Conservation (phyloP, 768 basidiomycete species). For the Lentinula guzmanii region DNA sequence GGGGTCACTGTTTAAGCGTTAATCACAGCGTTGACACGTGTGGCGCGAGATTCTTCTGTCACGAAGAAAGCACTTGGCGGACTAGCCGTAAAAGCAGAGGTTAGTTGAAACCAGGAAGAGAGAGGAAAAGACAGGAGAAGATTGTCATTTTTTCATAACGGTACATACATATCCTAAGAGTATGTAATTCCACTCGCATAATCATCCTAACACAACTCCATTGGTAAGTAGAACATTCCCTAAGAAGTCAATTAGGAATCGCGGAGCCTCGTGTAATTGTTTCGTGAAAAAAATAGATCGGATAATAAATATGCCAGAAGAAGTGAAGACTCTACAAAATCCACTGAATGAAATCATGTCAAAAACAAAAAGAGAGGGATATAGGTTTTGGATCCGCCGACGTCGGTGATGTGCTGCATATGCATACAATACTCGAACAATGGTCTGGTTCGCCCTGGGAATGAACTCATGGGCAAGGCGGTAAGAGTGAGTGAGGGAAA, state of each 20-base stretch:
- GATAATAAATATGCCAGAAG: neutral
- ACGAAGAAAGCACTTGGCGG: neutral
- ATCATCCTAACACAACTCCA: neutral
- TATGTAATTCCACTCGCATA: neutral
- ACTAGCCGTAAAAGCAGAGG: no score
- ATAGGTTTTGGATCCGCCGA: neutral
- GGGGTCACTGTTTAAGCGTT: neutral
- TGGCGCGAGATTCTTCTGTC: neutral
- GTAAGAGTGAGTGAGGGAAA: neutral
- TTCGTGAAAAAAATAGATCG: neutral
- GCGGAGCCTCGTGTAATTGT: neutral
- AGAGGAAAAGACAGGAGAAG: no score
- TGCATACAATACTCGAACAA: neutral
- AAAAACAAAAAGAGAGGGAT: neutral
- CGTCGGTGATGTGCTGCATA: neutral
- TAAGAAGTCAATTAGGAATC: neutral
- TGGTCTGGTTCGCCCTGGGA: neutral
- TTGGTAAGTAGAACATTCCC: neutral
- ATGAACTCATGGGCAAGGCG: neutral
- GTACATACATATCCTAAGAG: neutral
- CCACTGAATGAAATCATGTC: neutral
- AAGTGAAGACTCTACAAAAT: neutral
- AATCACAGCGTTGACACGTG: neutral
- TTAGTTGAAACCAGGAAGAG: no score
- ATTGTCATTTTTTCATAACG: no score